phyloP scores from a whole-genome alignment of 2,329 filamentous ascomycete species.

The Stachybotrys elegans region DNA sequence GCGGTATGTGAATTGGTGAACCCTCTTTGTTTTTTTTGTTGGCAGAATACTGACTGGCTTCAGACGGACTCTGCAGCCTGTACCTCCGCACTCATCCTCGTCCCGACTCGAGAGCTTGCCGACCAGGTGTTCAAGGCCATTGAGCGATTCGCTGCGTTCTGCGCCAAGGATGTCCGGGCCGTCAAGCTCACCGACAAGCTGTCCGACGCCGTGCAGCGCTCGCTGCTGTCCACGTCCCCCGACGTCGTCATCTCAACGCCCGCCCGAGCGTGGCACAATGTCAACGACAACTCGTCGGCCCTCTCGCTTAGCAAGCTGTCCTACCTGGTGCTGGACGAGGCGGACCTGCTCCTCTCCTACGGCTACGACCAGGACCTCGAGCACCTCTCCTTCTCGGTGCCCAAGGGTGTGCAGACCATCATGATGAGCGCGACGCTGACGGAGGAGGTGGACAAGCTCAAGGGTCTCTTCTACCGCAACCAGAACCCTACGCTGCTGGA shows the following conservation, averaged over 20 bases:
- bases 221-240: conserved; percentile 77
- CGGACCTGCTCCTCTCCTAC: conserved; percentile 88
- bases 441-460: conserved; percentile 79
- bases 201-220: conserved; percentile 80
- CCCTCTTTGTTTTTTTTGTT: too few relatives aligned
- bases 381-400: conserved; percentile 70
- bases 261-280: conserved; percentile 72
- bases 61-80: conserved; percentile 45
- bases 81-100: conserved; percentile 79
- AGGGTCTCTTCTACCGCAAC: conserved; percentile 72
- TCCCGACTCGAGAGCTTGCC: conserved; percentile 90
- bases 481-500: conserved; percentile 70
- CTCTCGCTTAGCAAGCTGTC: conserved; percentile 67
- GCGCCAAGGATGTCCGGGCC: conserved; percentile 74
- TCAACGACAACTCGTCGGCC: conserved; percentile 58
- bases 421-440: conserved; percentile 93
- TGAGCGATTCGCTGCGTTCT: conserved; percentile 73
- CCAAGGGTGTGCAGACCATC: conserved; percentile 82
- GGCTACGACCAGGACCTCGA: conserved; percentile 89
- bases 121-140: conserved; percentile 82
- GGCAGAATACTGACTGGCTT: conserved; percentile 7
- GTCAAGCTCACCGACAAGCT: conserved; percentile 90
- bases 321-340: conserved; percentile 87
- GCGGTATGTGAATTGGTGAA: conserved; percentile 39
- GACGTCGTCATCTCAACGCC: conserved; percentile 92